Conservation (phyloP, 257 asterid genomes). For the Plantago major region DNA sequence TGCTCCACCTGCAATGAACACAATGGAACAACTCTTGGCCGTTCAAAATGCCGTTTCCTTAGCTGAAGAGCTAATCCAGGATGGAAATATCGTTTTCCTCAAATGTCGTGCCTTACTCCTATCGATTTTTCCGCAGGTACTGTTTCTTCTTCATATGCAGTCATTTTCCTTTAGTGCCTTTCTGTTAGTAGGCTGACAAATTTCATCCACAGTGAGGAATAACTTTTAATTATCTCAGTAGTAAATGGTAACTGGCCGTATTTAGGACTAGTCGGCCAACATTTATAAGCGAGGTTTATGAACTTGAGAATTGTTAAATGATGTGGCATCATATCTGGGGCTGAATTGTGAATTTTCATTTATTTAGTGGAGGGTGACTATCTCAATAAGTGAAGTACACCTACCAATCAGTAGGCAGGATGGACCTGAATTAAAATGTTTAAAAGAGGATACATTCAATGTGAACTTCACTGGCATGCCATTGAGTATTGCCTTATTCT, state of each 20-base stretch:
- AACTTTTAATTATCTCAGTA: background rate
- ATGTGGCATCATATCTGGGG: background rate
- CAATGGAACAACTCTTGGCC: conserved; percentile 95
- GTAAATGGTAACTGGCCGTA: background rate
- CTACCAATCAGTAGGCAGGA: background rate
- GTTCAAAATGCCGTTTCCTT: conserved; percentile 88
- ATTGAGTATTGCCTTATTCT: too few species aligned
- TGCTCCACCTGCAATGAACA: conserved; percentile 78
- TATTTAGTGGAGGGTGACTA: too few species aligned
- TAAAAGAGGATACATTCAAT: background rate
- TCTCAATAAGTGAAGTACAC: too few species aligned
- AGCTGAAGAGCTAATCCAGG: conserved; percentile 86
- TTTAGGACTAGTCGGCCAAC: background rate
- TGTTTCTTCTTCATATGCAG: background rate
- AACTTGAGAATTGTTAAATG: background rate
- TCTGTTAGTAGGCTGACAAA: background rate
- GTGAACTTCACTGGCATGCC: background rate
- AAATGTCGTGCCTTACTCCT: conserved; percentile 73
- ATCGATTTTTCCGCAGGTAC: conserved; percentile 87
- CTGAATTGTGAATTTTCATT: too few species aligned
- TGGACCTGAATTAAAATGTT: background rate
- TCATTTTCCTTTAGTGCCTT: background rate
- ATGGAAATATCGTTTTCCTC: conserved; percentile 72
- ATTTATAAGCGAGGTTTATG: background rate
- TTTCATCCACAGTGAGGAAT: background rate